A percentile compares a stretch with the other conserved stretches of the same genome.
Evolutionary conservation across 441 rosid genomes (phyloP).

Genomic region (Cnidoscolus chayamansa): DNA sequence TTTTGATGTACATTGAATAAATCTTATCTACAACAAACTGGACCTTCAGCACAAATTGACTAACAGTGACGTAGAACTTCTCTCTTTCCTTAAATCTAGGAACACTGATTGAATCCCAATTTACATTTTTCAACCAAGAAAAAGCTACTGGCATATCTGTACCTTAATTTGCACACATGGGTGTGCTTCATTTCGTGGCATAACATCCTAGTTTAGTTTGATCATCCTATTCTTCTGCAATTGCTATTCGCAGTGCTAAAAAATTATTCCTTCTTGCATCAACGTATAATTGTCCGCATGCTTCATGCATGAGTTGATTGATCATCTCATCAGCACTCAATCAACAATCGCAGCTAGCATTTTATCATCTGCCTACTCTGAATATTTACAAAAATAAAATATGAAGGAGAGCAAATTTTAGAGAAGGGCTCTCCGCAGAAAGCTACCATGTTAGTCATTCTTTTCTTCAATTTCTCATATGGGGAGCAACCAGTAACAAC

Average conservation of each 20-base stretch:
- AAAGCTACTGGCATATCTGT: not conserved
- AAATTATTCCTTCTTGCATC: slow-evolving; percentile 4
- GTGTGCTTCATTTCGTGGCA: not conserved
- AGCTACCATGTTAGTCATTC: too few relatives aligned
- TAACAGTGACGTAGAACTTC: not conserved
- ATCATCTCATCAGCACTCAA: slow-evolving; percentile 15
- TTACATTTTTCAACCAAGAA: not conserved
- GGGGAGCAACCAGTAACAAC: slow-evolving; percentile 6
- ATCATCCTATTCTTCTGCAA: slow-evolving; percentile 4
- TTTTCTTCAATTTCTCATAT: not conserved
- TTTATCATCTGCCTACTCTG: slow-evolving; percentile 11
- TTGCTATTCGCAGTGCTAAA: not conserved
- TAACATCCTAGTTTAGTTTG: not conserved
- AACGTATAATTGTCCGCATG: not conserved
- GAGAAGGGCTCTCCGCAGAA: too few relatives aligned
- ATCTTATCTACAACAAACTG: not conserved
- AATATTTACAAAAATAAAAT: not conserved
- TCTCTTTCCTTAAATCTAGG: not conserved
- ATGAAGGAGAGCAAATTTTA: too few relatives aligned
- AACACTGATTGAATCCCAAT: not conserved
- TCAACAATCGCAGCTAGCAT: slow-evolving; percentile 10
- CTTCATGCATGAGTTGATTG: not conserved
- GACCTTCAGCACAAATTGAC: not conserved
- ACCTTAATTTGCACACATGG: not conserved
- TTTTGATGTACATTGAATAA: slow-evolving; percentile 1